Evolutionary conservation across 2,329 filamentous ascomycete genomes (phyloP), one percentile per base, ranked within the genome.

Genomic region (Fusarium xylarioides): DNA sequence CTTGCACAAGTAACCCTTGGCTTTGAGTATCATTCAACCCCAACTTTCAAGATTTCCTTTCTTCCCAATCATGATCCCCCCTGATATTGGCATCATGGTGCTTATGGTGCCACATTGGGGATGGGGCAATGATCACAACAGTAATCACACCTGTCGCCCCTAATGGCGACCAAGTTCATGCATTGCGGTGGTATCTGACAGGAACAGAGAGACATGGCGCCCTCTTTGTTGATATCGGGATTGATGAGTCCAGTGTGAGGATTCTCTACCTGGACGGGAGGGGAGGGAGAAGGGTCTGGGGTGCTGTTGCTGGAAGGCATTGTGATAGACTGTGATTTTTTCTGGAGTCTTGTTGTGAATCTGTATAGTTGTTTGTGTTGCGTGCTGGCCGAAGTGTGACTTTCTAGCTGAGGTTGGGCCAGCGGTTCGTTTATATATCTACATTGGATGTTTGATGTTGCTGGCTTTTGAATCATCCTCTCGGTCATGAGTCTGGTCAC

Each of bases 371-470:
- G 7, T 30, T 16, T n/a, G 5, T 11, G 4, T 30, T 21, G 14
- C 0, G 15, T 32, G 6, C 5, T 23, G 7, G 16, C 12, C 26
- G 4, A 23, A 8, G 16, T 35, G 47, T 52, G 47, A 35, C 0
- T 3, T 8, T 26, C n/a, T 3, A 11, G n/a, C n/a, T 15, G 9
- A 11, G 9, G 4, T 26, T 4, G 16, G 9, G 11, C 0, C 5
- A 19, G 4, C 12, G 0, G 6, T 18, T 9, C 1, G 2, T 2
- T 52, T 52, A 52, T 34, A 50, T n/a, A n/a, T n/a, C n/a, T n/a
- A n/a, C n/a, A n/a, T n/a, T n/a, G n/a, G n/a, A n/a, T n/a, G n/a
- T n/a, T n/a, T n/a, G n/a, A n/a, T n/a, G n/a, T n/a, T n/a, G n/a
- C n/a, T 7, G 7, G 11, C 30, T 0, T 7, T 5, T 23, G 16